These are phyloP conservation scores for Ogataea allantospora DNA, from an alignment of 805 yeast species.

Conservation along the genomic window DNA sequence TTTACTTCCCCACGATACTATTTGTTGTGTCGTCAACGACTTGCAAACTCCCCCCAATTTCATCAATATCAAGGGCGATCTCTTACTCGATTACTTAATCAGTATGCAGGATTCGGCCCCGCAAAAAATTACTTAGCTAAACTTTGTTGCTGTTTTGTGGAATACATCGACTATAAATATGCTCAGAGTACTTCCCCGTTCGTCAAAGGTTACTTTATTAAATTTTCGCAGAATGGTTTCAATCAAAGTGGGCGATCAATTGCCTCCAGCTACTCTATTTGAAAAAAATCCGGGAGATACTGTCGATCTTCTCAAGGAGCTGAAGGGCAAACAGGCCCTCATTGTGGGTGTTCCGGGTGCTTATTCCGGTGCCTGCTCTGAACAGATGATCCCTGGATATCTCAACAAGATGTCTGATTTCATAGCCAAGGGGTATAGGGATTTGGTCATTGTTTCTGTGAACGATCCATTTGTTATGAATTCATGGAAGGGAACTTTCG, in stretches of 20 bases:
- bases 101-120: constrained; percentile 4
- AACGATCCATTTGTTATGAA: constrained; percentile 84
- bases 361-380: constrained; percentile 76
- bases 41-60: not conserved
- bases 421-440: constrained; percentile 60
- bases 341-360: constrained; percentile 72
- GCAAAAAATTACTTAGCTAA: not conserved
- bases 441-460: constrained; percentile 69
- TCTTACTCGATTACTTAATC: constrained; percentile 4
- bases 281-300: constrained; percentile 25
- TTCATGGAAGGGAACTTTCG: constrained; percentile 66
- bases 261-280: constrained; percentile 23
- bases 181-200: constrained; percentile 3
- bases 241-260: constrained; percentile 23
- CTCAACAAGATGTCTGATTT: constrained; percentile 50
- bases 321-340: constrained; percentile 38
- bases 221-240: constrained; percentile 12
- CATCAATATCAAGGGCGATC: not conserved
- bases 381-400: constrained; percentile 73
- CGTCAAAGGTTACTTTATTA: not conserved
- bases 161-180: constrained; percentile 4
- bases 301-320: constrained; percentile 23
- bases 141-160: constrained; percentile 4
- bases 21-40: constrained; percentile 5
- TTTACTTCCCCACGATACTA: constrained; percentile 4